Evolutionary conservation across 2,329 filamentous ascomycete species (phyloP).

Genomic region (Samsoniella hepiali): DNA sequence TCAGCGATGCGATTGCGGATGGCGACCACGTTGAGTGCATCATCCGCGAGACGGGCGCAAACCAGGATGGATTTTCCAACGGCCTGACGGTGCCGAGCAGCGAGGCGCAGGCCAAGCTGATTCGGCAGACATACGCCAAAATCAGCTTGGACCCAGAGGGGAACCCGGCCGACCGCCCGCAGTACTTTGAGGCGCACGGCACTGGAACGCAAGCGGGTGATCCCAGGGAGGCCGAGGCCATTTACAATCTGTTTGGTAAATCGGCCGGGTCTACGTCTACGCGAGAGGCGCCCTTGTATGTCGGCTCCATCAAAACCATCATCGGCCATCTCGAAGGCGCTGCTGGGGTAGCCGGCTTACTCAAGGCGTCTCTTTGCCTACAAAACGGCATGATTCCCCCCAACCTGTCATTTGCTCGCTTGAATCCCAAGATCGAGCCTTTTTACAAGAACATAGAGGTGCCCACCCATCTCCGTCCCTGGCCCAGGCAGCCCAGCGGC

Average conservation of each 20-base stretch:
- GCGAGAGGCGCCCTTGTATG: not conserved
- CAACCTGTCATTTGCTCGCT: conserved; percentile 23
- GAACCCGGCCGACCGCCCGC: too few species aligned
- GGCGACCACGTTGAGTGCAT: conserved; percentile 51
- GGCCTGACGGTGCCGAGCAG: too few species aligned
- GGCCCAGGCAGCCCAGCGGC: conserved; percentile 20
- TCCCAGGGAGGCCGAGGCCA: too few species aligned
- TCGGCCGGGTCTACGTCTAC: too few species aligned
- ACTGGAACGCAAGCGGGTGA: too few species aligned
- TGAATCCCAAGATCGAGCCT: conserved; percentile 24
- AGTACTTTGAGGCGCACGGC: too few species aligned
- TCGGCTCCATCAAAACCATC: conserved; percentile 27
- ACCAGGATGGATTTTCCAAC: conserved; percentile 38
- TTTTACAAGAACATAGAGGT: conserved; percentile 22
- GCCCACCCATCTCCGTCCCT: conserved; percentile 9
- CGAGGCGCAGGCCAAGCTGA: too few species aligned
- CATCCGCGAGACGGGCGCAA: conserved; percentile 45
- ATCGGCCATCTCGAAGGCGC: not conserved
- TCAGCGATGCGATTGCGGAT: conserved; percentile 44
- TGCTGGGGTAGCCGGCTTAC: conserved; percentile 26
- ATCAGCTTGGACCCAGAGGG: too few species aligned
- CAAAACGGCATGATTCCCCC: conserved; percentile 23
- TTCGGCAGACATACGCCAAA: not conserved
- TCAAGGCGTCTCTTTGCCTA: conserved; percentile 25
- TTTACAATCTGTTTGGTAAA: too few species aligned